Conservation (phyloP, 306 rosid genomes). For the Dalbergia oliveri region DNA sequence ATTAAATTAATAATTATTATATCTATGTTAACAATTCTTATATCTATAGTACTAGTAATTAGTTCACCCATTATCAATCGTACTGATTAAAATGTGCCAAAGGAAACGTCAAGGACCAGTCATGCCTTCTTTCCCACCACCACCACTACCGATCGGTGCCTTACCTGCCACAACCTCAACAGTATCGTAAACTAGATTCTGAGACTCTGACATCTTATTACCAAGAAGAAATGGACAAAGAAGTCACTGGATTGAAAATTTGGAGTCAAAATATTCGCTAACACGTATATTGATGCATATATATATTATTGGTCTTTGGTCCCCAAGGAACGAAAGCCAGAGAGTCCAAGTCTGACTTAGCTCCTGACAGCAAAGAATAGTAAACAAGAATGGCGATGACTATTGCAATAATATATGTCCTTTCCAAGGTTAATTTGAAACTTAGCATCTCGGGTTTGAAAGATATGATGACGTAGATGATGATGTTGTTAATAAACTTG, state of each 20-base stretch:
- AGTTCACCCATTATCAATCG: background rate
- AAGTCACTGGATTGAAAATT: background rate
- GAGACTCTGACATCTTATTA: too few relatives aligned
- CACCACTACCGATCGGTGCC: background rate
- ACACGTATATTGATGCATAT: background rate
- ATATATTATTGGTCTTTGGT: background rate
- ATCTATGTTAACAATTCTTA: background rate
- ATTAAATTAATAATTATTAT: background rate
- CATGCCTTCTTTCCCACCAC: background rate
- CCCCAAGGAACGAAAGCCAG: background rate
- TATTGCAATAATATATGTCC: background rate
- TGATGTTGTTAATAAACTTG: background rate
- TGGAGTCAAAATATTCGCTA: slow-evolving; percentile 4
- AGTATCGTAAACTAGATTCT: too few relatives aligned
- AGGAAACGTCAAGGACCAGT: background rate
- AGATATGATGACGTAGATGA: background rate
- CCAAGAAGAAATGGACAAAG: background rate
- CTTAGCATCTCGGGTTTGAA: background rate
- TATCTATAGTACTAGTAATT: background rate
- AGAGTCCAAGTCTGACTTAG: slow-evolving; percentile 1
- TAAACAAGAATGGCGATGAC: background rate
- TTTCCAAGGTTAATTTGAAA: background rate
- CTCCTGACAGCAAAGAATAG: slow-evolving; percentile 33
- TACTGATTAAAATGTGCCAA: slow-evolving; percentile 1
- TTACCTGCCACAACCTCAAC: too few relatives aligned